Evolutionary conservation across 768 basidiomycete genomes (phyloP), one percentile per base, ranked within the genome.

Genomic region (Pleurotus giganteus): DNA sequence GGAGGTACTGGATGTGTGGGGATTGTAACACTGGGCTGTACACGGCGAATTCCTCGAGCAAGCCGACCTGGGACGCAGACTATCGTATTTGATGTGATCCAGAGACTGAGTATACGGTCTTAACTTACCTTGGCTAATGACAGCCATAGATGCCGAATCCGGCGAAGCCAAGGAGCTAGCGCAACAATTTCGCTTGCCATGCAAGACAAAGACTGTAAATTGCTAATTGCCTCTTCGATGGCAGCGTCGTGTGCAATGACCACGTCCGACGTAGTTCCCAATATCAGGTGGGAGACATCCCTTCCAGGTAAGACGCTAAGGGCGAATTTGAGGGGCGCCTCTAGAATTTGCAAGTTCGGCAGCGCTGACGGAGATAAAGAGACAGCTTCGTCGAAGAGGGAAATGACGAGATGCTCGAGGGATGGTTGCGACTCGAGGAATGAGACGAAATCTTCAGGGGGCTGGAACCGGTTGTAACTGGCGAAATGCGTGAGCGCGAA

Each of bases 341-440:
- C 21, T 23, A 50, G 24, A 23, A 50, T 17, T 13, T 32, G 49
- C 21, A 50, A 24, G 26, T 36, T 28, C 11, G 49, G 29, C 34
- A 50, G 23, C 19, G 49, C 49, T 9, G 15, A 9, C 4, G 49
- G 49, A 13, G 29, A 7, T 12, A 50, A 23, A 0, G 32, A 17
- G 34, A 50, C 34, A 1, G 29, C 12, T n/a, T 21, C 21, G 24
- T 37, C 31, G 31, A 50, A 7, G 11, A 36, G 21, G 12, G 49
- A 34, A 6, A 50, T 17, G 8, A 23, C 29, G 11, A 50, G 32
- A 23, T 50, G 23, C 49, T 50, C 49, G 4, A 50, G 49, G 21
- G 17, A 50, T 23, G 49, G 17, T 28, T 50, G 49, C 4, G 49
- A 21, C 31, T 50, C 49, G 9, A 50, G 49, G 49, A 50, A 50